These are phyloP conservation scores for Pezicula radicicola DNA, from an alignment of 2,329 filamentous ascomycete genomes.

Conservation along the genomic window DNA sequence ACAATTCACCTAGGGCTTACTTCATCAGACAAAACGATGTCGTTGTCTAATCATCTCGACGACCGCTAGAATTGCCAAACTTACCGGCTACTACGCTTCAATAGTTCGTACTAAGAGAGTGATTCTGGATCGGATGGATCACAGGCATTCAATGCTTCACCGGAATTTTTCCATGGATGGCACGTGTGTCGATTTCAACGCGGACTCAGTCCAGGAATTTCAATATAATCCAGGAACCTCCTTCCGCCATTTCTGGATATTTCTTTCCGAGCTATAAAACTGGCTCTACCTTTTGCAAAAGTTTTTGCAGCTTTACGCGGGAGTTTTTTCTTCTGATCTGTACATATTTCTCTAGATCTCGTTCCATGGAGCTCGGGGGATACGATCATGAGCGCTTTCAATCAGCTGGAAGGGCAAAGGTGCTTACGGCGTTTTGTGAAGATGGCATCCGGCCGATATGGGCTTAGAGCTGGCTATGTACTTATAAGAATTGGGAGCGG, in stretches of 20 bases:
- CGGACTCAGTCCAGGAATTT: not conserved
- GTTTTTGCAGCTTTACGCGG: not conserved
- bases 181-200: not conserved
- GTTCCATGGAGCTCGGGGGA: not conserved
- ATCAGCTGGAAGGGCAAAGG: not conserved
- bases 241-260: slow-evolving; percentile 6
- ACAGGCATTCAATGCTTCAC: too few species aligned
- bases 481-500: slow-evolving; percentile 5
- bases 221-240: not conserved
- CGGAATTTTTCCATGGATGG: not conserved
- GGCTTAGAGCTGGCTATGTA: slow-evolving; percentile 9
- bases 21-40: slow-evolving; percentile 53
- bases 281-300: not conserved
- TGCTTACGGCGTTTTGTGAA: slow-evolving; percentile 6
- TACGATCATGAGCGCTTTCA: slow-evolving; percentile 7
- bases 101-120: too few species aligned
- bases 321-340: slow-evolving; percentile 7
- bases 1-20: slow-evolving; percentile 46
- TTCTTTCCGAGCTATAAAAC: not conserved
- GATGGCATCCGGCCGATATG: slow-evolving; percentile 3
- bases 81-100: not conserved
- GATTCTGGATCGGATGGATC: too few species aligned
- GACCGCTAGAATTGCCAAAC: not conserved
- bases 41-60: slow-evolving; percentile 15
- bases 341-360: slow-evolving; percentile 10